These are phyloP conservation scores for Eucalyptus caleyi DNA, from an alignment of 345 rosid genomes.

Conservation along the genomic window DNA sequence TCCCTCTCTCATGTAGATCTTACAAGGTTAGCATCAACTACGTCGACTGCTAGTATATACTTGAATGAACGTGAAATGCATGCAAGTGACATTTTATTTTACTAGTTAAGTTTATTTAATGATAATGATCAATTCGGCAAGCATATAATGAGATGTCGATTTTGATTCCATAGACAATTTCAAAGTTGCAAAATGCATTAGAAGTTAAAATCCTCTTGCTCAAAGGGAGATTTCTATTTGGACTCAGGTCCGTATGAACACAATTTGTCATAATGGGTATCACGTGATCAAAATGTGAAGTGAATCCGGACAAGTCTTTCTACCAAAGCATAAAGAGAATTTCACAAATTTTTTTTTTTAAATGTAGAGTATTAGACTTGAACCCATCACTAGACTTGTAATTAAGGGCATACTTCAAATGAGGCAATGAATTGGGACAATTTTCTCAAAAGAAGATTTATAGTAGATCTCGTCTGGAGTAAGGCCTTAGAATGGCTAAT, in stretches of 20 bases:
- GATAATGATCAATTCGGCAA: neutral
- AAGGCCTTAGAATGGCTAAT: neutral
- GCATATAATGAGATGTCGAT: neutral
- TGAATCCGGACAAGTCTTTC: neutral
- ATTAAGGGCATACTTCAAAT: neutral
- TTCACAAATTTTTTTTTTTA: neutral
- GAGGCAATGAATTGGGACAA: neutral
- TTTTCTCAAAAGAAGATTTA: neutral
- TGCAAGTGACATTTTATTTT: neutral
- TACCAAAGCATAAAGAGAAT: neutral
- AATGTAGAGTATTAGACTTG: neutral
- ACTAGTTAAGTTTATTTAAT: neutral
- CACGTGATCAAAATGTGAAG: neutral
- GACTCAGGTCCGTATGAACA: fast-evolving
- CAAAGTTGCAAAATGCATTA: neutral
- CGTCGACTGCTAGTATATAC: neutral
- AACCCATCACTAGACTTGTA: neutral
- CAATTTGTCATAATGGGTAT: neutral
- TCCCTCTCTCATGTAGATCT: neutral
- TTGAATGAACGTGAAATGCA: neutral
- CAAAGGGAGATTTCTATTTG: neutral
- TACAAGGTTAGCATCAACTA: neutral
- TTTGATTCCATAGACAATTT: neutral
- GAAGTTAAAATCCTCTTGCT: neutral
- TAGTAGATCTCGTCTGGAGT: neutral